Evolutionary conservation across 2,329 filamentous ascomycete genomes (phyloP).

Genomic region (Pseudonectria foliicola): DNA sequence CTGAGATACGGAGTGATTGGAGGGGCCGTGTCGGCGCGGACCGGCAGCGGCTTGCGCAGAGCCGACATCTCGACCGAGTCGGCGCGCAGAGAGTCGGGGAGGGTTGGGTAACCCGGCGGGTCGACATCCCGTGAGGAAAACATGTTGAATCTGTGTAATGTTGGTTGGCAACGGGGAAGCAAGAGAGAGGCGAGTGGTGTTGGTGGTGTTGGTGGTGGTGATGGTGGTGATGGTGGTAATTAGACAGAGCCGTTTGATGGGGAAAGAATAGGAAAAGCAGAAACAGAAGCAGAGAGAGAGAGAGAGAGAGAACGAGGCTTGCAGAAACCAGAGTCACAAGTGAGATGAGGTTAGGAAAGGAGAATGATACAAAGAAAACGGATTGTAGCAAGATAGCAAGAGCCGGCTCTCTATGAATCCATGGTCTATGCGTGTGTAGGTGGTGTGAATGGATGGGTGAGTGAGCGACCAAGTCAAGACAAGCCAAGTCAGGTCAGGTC

Average conservation of each 20-base stretch:
- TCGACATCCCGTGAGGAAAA: slow-evolving; percentile 27
- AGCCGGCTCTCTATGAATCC: slow-evolving; percentile 21
- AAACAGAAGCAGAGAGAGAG: slow-evolving; percentile 1
- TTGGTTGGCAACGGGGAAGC: slow-evolving; percentile 13
- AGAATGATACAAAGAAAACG: slow-evolving; percentile 12
- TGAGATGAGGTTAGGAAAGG: neutral
- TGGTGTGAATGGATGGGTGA: slow-evolving; percentile 6
- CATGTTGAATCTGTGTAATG: slow-evolving; percentile 28
- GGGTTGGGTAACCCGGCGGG: slow-evolving; percentile 26
- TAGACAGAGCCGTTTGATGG: slow-evolving; percentile 4
- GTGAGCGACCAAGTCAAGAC: neutral
- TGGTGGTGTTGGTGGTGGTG: no score
- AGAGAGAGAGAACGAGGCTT: slow-evolving; percentile 7
- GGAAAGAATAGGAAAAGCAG: slow-evolving; percentile 7
- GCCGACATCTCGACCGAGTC: slow-evolving; percentile 31
- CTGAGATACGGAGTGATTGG: slow-evolving; percentile 86
- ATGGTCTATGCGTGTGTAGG: slow-evolving; percentile 9
- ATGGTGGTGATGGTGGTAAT: slow-evolving; percentile 1
- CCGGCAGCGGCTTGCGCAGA: slow-evolving; percentile 23
- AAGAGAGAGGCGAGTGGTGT: slow-evolving; percentile 5
- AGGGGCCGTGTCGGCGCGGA: slow-evolving; percentile 51
- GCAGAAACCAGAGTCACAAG: slow-evolving; percentile 3
- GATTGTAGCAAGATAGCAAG: slow-evolving; percentile 10
- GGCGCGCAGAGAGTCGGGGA: slow-evolving; percentile 31
- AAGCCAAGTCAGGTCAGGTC: no score